Evolutionary conservation across 2,329 filamentous ascomycete species (phyloP).

Genomic region (Trichoderma koningiopsis): DNA sequence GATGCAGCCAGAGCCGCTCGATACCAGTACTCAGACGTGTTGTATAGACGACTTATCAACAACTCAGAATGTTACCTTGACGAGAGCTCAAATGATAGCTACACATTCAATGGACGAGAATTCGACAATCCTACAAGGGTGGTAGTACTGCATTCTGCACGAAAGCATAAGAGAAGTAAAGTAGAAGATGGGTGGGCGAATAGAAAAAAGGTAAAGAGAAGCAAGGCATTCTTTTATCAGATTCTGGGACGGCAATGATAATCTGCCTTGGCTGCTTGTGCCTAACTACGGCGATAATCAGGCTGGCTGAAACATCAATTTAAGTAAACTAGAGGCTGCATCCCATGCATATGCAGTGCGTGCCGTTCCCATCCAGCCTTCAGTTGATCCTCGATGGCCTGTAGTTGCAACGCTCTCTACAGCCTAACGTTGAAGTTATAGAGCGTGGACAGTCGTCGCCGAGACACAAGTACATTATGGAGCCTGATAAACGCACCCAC

Average conservation of each 20-base stretch:
- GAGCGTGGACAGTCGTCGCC: not conserved
- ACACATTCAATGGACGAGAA: not conserved
- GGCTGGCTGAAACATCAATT: not conserved
- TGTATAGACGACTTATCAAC: not conserved
- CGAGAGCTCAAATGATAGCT: not conserved
- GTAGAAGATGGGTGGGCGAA: not conserved
- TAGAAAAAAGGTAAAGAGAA: not conserved
- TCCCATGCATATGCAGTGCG: not conserved
- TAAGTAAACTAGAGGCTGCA: not conserved
- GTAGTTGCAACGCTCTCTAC: not conserved
- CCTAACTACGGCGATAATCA: not conserved
- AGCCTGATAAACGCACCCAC: not conserved
- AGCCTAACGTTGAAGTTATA: not conserved
- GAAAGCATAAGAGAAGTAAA: not conserved
- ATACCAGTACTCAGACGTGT: not conserved
- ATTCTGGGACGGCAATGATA: not conserved
- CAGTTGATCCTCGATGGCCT: not conserved
- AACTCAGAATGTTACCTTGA: not conserved
- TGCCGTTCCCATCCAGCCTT: not conserved
- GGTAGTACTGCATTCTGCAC: not conserved
- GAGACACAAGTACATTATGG: not conserved
- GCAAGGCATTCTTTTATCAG: not conserved
- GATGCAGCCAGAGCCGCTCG: not conserved
- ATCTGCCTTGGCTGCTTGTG: conserved; percentile 17
- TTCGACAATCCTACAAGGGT: not conserved